A percentile compares a stretch with the other conserved stretches of the same genome.
Evolutionary conservation across 306 rosid species (phyloP).

Genomic region (Vigna nakashimae): DNA sequence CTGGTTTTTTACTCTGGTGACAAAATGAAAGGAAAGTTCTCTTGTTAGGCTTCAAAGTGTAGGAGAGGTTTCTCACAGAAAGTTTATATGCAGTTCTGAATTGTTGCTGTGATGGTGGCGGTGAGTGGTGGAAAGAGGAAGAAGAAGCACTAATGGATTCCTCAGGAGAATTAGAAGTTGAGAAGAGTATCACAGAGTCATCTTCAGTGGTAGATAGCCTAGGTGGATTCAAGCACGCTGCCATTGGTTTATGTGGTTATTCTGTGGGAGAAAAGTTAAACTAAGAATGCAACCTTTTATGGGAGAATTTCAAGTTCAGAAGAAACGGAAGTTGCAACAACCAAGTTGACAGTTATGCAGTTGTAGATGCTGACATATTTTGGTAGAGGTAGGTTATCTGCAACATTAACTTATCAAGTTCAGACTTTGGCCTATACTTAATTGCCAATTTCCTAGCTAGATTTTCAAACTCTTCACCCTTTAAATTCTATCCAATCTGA

Average conservation of each 20-base stretch:
- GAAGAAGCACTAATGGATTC: conserved; percentile 67
- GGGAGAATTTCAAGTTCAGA: conserved; percentile 28
- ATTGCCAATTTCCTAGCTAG: conserved; percentile 22
- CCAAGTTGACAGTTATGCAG: conserved; percentile 37
- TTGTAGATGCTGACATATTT: conserved; percentile 39
- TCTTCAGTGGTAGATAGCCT: conserved; percentile 57
- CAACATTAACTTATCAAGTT: conserved; percentile 28
- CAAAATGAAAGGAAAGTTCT: conserved; percentile 48
- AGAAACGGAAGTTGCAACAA: conserved; percentile 59
- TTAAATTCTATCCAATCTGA: conserved; percentile 4
- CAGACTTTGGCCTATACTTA: not conserved
- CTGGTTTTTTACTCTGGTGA: conserved; percentile 52
- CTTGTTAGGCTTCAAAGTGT: conserved; percentile 54
- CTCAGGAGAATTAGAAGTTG: conserved; percentile 70
- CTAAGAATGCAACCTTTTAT: conserved; percentile 37
- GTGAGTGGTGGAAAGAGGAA: conserved; percentile 64
- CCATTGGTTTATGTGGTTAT: conserved; percentile 45
- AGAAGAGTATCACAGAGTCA: conserved; percentile 65
- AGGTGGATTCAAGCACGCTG: conserved; percentile 53
- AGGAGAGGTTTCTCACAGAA: conserved; percentile 64
- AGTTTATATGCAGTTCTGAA: conserved; percentile 51
- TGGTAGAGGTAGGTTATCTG: conserved; percentile 61
- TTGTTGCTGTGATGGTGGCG: conserved; percentile 45
- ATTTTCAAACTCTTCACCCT: conserved; percentile 27
- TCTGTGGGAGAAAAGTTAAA: conserved; percentile 37